Percentiles rank a stretch among this genome's conserved stretches.
phyloP scores from a whole-genome alignment of 805 yeast genomes.

The Saccharomycopsis fibuligera region DNA sequence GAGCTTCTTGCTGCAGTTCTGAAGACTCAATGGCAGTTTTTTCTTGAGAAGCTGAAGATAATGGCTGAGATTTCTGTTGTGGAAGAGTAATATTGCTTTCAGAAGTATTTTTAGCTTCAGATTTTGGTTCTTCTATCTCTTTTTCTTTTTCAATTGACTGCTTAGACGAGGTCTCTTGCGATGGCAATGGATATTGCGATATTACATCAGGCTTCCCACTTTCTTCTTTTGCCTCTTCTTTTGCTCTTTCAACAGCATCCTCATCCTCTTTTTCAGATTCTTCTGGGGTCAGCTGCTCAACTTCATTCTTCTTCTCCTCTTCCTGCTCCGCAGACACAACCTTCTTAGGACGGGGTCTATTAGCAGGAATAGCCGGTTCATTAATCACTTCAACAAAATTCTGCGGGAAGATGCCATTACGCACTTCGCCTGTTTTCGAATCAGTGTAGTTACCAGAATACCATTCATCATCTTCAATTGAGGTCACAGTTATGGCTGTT shows the following conservation, averaged over 20 bases:
- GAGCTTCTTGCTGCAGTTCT: neutral
- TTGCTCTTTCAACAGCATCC: neutral
- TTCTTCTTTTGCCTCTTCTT: neutral
- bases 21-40: conserved; percentile 3
- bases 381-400: conserved; percentile 54
- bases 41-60: neutral
- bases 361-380: conserved; percentile 7
- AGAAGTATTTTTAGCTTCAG: too few relatives aligned
- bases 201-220: neutral
- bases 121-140: neutral
- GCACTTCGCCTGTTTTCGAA: conserved; percentile 33
- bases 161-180: too few relatives aligned
- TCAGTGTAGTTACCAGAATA: conserved; percentile 58
- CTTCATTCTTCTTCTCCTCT: neutral
- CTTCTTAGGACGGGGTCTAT: neutral
- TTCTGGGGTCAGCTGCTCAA: neutral
- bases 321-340: neutral
- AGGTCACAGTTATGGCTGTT: conserved; percentile 66
- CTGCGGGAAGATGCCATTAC: conserved; percentile 80
- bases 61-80: neutral
- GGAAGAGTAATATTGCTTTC: too few relatives aligned
- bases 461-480: conserved; percentile 91
- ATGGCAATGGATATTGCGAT: neutral
- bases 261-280: neutral
- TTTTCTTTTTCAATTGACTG: neutral